These are phyloP conservation scores for Colletotrichum gigasporum DNA, from an alignment of 2,329 filamentous ascomycete species.

Conservation along the genomic window DNA sequence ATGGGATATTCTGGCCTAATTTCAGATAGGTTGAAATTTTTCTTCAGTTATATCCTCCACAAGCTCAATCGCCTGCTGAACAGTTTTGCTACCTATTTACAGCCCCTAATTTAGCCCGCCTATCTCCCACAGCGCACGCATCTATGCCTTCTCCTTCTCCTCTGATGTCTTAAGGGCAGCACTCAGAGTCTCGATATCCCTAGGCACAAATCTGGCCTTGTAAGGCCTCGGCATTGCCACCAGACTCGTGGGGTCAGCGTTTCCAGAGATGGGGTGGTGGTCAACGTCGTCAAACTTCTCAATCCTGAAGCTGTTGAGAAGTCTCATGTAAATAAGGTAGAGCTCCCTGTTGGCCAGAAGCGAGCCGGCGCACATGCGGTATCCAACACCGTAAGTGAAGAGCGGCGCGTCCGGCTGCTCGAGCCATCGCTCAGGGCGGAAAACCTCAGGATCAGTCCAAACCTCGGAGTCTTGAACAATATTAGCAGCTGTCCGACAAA, in stretches of 20 bases:
- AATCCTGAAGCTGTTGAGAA: slow-evolving; percentile 69
- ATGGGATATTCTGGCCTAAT: no score
- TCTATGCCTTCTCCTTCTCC: no score
- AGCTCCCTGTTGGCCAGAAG: slow-evolving; percentile 71
- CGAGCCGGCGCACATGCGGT: slow-evolving; percentile 74
- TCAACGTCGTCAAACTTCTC: slow-evolving; percentile 63
- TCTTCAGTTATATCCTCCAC: no score
- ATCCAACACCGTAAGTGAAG: slow-evolving; percentile 73
- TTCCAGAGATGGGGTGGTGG: slow-evolving; percentile 67
- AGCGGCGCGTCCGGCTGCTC: slow-evolving; percentile 70
- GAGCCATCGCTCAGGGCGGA: slow-evolving; percentile 64
- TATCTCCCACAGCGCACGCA: no score
- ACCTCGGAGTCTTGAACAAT: slow-evolving; percentile 56
- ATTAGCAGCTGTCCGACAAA: neutral
- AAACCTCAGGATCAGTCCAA: slow-evolving; percentile 65
- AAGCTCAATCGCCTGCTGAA: no score
- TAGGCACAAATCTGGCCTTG: slow-evolving; percentile 66
- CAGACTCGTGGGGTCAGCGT: slow-evolving; percentile 68
- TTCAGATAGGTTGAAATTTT: no score
- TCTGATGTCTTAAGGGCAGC: neutral
- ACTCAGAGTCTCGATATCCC: slow-evolving; percentile 33
- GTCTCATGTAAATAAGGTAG: slow-evolving; percentile 70
- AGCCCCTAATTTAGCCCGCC: neutral
- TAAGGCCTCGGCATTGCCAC: slow-evolving; percentile 69
- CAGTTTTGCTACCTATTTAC: fast-evolving